Percentiles rank a stretch among this genome's conserved stretches.
These are phyloP conservation scores for Tulasnella sp. DNA, from an alignment of 768 basidiomycete species.

Conservation along the genomic window DNA sequence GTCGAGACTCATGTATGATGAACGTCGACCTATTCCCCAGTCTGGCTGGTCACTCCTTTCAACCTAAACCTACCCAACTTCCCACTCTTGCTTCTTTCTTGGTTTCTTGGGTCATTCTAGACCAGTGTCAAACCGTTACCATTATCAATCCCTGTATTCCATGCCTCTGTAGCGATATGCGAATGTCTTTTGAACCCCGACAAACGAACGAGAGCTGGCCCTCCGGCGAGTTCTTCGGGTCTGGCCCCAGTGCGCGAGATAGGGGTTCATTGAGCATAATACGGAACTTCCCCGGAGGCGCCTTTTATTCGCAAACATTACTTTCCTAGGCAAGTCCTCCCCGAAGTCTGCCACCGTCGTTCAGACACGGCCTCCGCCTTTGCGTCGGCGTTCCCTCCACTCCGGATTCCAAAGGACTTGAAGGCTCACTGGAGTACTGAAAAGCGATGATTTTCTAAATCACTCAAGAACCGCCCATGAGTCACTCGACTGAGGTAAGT, in stretches of 20 bases:
- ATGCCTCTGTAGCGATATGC: neutral
- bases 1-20: neutral
- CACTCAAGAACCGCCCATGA: neutral
- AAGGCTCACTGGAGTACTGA: neutral
- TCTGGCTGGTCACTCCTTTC: neutral
- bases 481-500: neutral
- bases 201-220: neutral
- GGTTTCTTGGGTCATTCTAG: neutral
- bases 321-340: neutral
- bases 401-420: too few species aligned
- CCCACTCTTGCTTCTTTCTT: neutral
- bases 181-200: neutral
- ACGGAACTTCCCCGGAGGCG: neutral
- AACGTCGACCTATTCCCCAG: neutral
- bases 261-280: neutral
- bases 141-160: neutral
- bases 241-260: too few species aligned
- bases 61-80: neutral
- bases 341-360: neutral
- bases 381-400: neutral
- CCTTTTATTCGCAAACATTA: neutral
- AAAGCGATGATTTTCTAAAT: neutral
- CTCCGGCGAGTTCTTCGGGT: neutral
- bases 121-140: neutral
- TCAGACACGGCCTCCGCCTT: neutral